These are phyloP conservation scores for Russula brevipes DNA, from an alignment of 768 basidiomycete genomes.

Conservation along the genomic window DNA sequence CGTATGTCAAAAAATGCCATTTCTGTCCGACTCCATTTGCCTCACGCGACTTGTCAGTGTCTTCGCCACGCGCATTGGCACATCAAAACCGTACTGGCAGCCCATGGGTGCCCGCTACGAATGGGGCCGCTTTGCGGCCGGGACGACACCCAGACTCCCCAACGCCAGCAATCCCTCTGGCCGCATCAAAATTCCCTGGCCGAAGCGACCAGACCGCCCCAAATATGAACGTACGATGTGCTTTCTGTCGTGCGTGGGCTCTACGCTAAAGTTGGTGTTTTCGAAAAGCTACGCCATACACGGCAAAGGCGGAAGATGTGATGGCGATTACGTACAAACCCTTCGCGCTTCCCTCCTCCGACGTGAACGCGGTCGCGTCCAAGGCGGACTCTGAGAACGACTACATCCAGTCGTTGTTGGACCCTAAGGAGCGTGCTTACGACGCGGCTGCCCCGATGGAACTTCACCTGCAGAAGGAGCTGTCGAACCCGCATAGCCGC, in stretches of 20 bases:
- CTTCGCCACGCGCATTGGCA: conserved; percentile 68
- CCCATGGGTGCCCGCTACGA: conserved; percentile 49
- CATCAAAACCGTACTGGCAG: conserved; percentile 56
- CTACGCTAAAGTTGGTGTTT: conserved; percentile 9
- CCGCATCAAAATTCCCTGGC: conserved; percentile 63
- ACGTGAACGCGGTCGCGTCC: conserved; percentile 29
- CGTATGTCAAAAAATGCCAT: conserved; percentile 26
- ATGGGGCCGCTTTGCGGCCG: conserved; percentile 69
- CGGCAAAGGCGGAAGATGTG: conserved; percentile 59
- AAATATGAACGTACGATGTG: conserved; percentile 43
- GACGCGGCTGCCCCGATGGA: conserved; percentile 59
- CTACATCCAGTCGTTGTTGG: conserved; percentile 50
- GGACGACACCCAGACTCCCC: conserved; percentile 55
- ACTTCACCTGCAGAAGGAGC: conserved; percentile 57
- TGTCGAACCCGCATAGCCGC: conserved; percentile 76
- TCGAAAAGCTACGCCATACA: conserved; percentile 55
- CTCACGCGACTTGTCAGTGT: conserved; percentile 43
- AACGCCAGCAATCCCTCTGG: conserved; percentile 29
- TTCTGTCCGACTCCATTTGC: background rate
- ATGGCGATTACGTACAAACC: conserved; percentile 65
- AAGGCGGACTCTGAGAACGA: conserved; percentile 46
- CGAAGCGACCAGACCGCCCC: conserved; percentile 41
- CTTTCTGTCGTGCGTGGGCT: background rate
- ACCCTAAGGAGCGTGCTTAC: conserved; percentile 39
- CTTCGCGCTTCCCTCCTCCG: conserved; percentile 42